Percentiles rank a stretch among this genome's conserved stretches.
These are phyloP conservation scores for Ambrosia artemisiifolia DNA, from an alignment of 129 eudicot species.

Conservation along the genomic window DNA sequence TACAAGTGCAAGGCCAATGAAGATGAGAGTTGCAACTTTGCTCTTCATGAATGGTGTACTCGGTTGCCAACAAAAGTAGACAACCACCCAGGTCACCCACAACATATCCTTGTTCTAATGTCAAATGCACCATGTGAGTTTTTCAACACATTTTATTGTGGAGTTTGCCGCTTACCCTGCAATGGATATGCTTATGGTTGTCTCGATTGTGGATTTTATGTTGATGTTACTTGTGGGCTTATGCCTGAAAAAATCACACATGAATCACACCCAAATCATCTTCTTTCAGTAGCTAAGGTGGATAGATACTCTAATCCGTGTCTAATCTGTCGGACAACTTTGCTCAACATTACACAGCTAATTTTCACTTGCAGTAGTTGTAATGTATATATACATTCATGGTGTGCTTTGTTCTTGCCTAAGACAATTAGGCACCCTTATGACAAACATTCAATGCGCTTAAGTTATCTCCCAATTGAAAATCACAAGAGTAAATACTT, in stretches of 20 bases:
- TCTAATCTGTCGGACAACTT: no score
- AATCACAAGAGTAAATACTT: neutral
- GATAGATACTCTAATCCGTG: no score
- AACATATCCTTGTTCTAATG: neutral
- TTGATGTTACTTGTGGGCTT: neutral
- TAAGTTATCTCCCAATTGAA: neutral
- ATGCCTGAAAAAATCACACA: constrained; percentile 3
- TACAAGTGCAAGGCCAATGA: neutral
- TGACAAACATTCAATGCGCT: no score
- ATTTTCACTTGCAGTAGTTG: no score
- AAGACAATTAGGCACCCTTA: no score
- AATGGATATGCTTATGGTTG: neutral
- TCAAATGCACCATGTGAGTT: neutral
- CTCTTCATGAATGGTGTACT: no score
- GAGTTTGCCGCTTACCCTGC: neutral
- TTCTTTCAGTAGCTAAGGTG: neutral
- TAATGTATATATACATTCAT: no score
- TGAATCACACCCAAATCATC: neutral
- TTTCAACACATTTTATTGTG: neutral
- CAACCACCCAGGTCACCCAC: no score
- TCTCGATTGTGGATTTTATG: neutral
- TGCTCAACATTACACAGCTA: no score
- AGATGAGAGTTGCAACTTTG: no score
- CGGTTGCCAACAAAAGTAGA: no score
- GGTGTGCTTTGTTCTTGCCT: no score